These are phyloP conservation scores for Myrmaecium sp. DNA, from an alignment of 2,329 filamentous ascomycete species.

Conservation along the genomic window DNA sequence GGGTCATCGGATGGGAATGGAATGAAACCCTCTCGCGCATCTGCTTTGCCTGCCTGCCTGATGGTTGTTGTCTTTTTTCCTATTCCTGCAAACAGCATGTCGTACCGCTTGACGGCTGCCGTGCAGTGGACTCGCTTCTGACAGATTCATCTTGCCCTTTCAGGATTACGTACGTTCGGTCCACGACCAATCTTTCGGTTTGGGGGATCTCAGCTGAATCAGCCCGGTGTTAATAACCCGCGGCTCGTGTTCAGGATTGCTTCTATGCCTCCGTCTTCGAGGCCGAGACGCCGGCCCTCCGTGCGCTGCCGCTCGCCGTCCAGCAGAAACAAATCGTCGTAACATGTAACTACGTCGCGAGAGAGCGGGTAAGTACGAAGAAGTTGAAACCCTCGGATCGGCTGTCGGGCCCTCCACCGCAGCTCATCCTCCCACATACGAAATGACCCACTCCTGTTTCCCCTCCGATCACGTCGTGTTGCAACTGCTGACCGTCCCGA, in stretches of 20 bases:
- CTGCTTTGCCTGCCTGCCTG: too few species aligned
- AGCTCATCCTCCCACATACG: too few species aligned
- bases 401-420: too few species aligned
- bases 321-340: constrained; percentile 78
- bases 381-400: background rate
- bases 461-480: constrained; percentile 1
- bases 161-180: constrained; percentile 18
- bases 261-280: constrained; percentile 92
- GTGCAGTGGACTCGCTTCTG: too few species aligned
- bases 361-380: background rate
- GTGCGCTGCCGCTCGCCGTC: constrained; percentile 58
- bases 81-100: too few species aligned
- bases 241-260: constrained; percentile 46
- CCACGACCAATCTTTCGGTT: constrained; percentile 5
- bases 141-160: background rate
- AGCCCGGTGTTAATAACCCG: too few species aligned
- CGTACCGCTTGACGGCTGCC: too few species aligned
- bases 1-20: too few species aligned
- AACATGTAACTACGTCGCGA: constrained; percentile 15
- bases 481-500: constrained; percentile 1
- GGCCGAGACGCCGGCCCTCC: constrained; percentile 58
- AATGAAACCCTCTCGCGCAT: too few species aligned
- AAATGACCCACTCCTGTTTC: background rate
- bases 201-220: too few species aligned
- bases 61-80: too few species aligned